Evolutionary conservation across 108 stramenopile genomes (phyloP).

Genomic region (Chaetoceros tenuissimus): DNA sequence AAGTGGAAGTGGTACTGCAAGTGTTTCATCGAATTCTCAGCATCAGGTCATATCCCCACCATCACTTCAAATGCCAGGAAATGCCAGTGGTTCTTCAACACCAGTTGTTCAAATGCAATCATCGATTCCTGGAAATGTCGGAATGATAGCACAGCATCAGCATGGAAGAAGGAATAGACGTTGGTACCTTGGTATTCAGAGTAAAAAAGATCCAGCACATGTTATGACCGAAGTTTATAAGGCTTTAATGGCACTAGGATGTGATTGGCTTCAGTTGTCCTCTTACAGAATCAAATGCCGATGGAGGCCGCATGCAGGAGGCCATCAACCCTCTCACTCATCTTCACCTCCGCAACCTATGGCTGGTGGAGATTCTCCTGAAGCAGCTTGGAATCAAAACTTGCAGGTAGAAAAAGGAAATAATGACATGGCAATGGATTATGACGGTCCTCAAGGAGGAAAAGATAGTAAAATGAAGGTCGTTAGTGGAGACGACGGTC

Average conservation of each 20-base stretch:
- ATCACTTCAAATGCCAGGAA: slow-evolving; percentile 30
- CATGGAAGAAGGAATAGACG: slow-evolving; percentile 82
- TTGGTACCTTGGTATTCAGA: slow-evolving; percentile 99
- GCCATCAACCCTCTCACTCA: slow-evolving; percentile 2
- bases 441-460: neutral
- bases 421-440: slow-evolving; percentile 20
- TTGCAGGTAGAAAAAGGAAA: slow-evolving; percentile 3
- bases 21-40: neutral
- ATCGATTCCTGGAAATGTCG: slow-evolving; percentile 84
- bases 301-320: slow-evolving; percentile 79
- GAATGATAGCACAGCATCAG: slow-evolving; percentile 88
- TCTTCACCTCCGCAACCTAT: slow-evolving; percentile 15
- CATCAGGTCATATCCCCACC: slow-evolving; percentile 19
- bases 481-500: slow-evolving; percentile 47
- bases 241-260: slow-evolving; percentile 89
- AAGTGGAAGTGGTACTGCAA: slow-evolving; percentile 6
- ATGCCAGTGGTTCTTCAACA: slow-evolving; percentile 40
- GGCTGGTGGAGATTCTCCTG: slow-evolving; percentile 55
- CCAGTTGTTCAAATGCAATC: slow-evolving; percentile 83
- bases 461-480: slow-evolving; percentile 43
- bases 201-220: slow-evolving; percentile 98
- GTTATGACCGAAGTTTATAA: slow-evolving; percentile 99
- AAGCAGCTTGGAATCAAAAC: slow-evolving; percentile 45
- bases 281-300: slow-evolving; percentile 93
- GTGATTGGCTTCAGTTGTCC: slow-evolving; percentile 91